These are phyloP conservation scores for Trichosanthes cucumerina DNA, from an alignment of 306 rosid genomes.

Conservation along the genomic window DNA sequence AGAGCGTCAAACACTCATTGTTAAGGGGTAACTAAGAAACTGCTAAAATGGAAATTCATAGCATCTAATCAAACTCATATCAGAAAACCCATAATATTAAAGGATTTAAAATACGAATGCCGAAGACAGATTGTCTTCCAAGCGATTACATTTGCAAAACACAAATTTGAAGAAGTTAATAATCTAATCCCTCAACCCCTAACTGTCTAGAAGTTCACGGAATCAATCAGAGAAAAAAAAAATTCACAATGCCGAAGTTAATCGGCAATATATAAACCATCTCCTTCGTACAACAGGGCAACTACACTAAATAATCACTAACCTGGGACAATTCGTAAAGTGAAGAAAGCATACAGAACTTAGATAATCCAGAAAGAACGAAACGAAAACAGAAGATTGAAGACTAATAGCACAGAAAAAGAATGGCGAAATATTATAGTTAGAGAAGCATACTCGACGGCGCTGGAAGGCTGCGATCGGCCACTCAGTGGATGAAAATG, in stretches of 20 bases:
- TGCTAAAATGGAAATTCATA: neutral
- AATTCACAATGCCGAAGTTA: neutral
- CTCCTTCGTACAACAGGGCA: neutral
- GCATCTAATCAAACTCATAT: neutral
- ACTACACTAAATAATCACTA: neutral
- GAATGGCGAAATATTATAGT: neutral
- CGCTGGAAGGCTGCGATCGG: conserved; percentile 2
- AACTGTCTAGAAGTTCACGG: neutral
- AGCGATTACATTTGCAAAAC: neutral
- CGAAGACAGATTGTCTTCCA: neutral
- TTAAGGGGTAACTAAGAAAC: neutral
- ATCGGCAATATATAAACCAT: neutral
- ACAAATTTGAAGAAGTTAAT: neutral
- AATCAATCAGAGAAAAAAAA: neutral
- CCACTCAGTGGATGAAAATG: neutral
- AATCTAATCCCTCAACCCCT: neutral
- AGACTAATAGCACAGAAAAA: neutral
- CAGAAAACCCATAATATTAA: neutral
- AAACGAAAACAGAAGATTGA: neutral
- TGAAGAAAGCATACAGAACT: neutral
- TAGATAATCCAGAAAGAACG: neutral
- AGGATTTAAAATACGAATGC: neutral
- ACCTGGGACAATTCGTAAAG: neutral
- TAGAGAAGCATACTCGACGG: neutral
- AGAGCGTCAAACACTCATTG: neutral